phyloP scores from a whole-genome alignment of 345 rosid genomes.

The Laguncularia racemosa region DNA sequence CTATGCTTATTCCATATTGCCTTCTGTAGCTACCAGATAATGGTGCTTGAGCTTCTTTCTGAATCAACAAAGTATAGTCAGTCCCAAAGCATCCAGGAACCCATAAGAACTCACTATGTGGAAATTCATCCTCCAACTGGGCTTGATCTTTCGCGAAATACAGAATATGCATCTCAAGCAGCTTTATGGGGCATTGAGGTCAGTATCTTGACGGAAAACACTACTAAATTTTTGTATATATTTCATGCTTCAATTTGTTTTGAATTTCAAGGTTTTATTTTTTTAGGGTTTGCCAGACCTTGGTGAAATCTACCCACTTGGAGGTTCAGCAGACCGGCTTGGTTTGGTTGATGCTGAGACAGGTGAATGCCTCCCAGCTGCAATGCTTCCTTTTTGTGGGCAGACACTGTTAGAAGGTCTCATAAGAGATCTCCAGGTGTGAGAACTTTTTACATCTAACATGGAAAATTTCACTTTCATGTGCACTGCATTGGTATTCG shows the following conservation, averaged over 20 bases:
- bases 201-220: slow-evolving; percentile 15
- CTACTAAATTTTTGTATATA: neutral
- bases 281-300: slow-evolving; percentile 86
- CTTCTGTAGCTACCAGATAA: slow-evolving; percentile 71
- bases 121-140: slow-evolving; percentile 71
- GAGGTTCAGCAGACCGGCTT: slow-evolving; percentile 89
- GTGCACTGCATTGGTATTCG: no score
- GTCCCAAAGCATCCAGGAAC: slow-evolving; percentile 33
- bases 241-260: slow-evolving; percentile 11
- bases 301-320: slow-evolving; percentile 91
- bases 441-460: neutral
- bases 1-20: neutral
- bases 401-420: slow-evolving; percentile 88
- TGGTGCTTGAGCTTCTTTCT: slow-evolving; percentile 72
- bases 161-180: slow-evolving; percentile 79
- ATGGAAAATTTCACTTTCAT: neutral
- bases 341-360: slow-evolving; percentile 79
- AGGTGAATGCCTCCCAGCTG: slow-evolving; percentile 94
- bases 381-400: slow-evolving; percentile 95
- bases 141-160: slow-evolving; percentile 62
- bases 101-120: slow-evolving; percentile 47
- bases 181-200: slow-evolving; percentile 96
- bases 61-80: slow-evolving; percentile 40
- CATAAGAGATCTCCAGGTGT: slow-evolving; percentile 88
- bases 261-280: slow-evolving; percentile 40